phyloP scores from a whole-genome alignment of 2,329 filamentous ascomycete genomes.

The Aspergillus carbonarius region DNA sequence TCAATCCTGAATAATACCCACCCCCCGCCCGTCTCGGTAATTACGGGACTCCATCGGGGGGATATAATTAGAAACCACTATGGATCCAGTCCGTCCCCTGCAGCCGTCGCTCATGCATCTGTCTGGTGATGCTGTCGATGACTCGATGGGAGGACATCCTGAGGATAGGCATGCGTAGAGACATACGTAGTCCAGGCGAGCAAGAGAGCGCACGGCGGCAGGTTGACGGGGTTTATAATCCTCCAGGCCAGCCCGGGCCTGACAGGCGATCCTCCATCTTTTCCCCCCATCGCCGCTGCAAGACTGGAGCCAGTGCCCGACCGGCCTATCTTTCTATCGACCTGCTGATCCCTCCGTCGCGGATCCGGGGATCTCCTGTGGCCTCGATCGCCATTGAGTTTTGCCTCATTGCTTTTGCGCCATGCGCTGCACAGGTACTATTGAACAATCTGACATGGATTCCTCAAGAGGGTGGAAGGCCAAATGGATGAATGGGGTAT shows the following conservation, averaged over 20 bases:
- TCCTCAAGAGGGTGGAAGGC: background rate
- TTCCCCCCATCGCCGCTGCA: background rate
- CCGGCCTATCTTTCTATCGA: background rate
- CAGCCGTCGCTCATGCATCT: background rate
- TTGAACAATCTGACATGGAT: background rate
- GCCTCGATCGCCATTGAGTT: background rate
- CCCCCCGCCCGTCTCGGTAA: background rate
- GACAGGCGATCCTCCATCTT: background rate
- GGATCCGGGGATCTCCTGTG: slow-evolving; percentile 13
- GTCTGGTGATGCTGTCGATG: background rate
- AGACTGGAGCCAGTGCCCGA: slow-evolving; percentile 12
- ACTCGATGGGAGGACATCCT: background rate
- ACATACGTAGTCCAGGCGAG: background rate
- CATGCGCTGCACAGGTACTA: background rate
- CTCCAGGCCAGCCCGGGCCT: background rate
- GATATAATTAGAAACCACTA: background rate
- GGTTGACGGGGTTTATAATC: background rate
- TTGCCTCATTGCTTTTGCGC: background rate
- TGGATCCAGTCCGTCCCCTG: background rate
- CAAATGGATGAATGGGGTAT: no score
- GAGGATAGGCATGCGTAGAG: background rate
- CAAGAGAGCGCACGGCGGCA: background rate
- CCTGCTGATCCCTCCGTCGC: slow-evolving; percentile 13
- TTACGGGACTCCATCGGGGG: background rate
- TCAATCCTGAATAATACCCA: background rate